phyloP scores from a whole-genome alignment of 2,329 filamentous ascomycete genomes.

The Fusarium buxicola region DNA sequence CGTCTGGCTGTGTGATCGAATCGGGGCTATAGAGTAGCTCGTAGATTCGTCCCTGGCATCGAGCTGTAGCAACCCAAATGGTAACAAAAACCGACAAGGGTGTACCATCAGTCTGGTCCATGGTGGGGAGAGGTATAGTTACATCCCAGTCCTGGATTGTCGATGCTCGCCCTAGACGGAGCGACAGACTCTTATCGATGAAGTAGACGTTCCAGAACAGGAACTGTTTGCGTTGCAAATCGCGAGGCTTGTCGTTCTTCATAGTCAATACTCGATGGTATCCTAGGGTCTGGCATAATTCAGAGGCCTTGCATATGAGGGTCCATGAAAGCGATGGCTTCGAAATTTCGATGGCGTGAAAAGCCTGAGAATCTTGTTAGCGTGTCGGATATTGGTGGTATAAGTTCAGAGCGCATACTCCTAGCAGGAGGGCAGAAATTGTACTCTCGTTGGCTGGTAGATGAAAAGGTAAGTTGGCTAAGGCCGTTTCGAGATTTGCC shows the following conservation, averaged over 20 bases:
- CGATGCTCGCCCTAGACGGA: slow-evolving; percentile 65
- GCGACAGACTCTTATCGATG: slow-evolving; percentile 65
- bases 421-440: slow-evolving; percentile 42
- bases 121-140: slow-evolving; percentile 53
- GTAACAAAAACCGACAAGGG: slow-evolving; percentile 52
- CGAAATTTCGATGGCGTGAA: slow-evolving; percentile 49
- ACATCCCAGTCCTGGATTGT: slow-evolving; percentile 70
- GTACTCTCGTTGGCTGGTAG: slow-evolving; percentile 47
- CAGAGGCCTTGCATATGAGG: slow-evolving; percentile 48
- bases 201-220: slow-evolving; percentile 70
- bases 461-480: slow-evolving; percentile 49
- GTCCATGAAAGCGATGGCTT: slow-evolving; percentile 50
- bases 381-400: too few species aligned
- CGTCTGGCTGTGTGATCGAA: slow-evolving; percentile 51
- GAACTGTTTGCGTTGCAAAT: slow-evolving; percentile 43
- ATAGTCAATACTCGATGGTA: slow-evolving; percentile 46
- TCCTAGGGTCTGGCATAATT: slow-evolving; percentile 48
- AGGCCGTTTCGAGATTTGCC: slow-evolving; percentile 48
- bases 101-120: slow-evolving; percentile 44
- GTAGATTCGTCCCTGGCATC: slow-evolving; percentile 67
- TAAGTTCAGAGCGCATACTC: slow-evolving; percentile 18
- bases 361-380: slow-evolving; percentile 39
- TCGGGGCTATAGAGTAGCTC: slow-evolving; percentile 63
- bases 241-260: slow-evolving; percentile 36
- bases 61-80: slow-evolving; percentile 63